Base-by-base conservation (phyloP, 1,139 yeast species). In the Yamadazyma dushanensis region DNA sequence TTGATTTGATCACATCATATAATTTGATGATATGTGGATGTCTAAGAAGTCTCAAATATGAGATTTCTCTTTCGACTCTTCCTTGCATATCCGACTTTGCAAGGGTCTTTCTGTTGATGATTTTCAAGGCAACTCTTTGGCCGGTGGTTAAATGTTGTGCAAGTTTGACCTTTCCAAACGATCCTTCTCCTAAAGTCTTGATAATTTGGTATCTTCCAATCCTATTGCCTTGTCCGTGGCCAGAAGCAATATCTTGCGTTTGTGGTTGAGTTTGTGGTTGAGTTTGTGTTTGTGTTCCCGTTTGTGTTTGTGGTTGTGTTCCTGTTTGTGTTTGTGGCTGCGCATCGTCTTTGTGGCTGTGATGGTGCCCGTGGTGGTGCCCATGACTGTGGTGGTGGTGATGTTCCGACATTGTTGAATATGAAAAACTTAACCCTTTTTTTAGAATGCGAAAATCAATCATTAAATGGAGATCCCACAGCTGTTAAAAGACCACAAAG, bases 61-160 rank as follows among this genome's bases (percentile, higher is more conserved):
- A 83, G 41, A 92, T 92, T 59, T 92, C 98, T 49, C 98, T 73
- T 65, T 92, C 98, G 22, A 92, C 83, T 42, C 98, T 72, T 20
- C 97, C 97, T 57, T 92, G 97, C 98, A 92, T 92, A 61, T 92
- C 98, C 6, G 90, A 80, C 57, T 92, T 92, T 37, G 97, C 96
- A 56, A 92, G 71, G 0, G 97, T 89, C 63, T 89, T 90, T 46
- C 96, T 73, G 61, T 92, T 89, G 66, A 92, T 92, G 60, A 92
- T 92, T 62, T 92, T 92, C 45, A 92, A 72, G 3, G 98, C 98
- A 15, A 92, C 98, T 47, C 83, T 76, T 54, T 92, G 96, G 23
- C 96, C 96, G 2, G 97, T 92, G 10, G 86, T 83, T 50, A 86
- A 70, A 59, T 92, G 97, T 57, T 88, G 90, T 1, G 98, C 98